A percentile compares a stretch with the other conserved stretches of the same genome.
phyloP scores from a whole-genome alignment of 73 alveolate species.

The Paramecium primaurelia region DNA sequence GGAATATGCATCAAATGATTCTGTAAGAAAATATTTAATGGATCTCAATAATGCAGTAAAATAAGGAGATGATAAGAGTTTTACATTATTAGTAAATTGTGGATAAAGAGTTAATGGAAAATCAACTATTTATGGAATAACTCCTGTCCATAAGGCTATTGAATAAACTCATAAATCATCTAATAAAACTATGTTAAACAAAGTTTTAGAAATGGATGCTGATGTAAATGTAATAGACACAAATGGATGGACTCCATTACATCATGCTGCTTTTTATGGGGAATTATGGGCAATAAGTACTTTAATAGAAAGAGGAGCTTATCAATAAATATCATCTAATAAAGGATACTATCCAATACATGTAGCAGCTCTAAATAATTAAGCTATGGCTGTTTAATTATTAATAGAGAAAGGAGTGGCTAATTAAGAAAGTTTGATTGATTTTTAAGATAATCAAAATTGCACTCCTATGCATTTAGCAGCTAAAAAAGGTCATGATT shows the following conservation, averaged over 20 bases:
- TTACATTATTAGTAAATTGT: conserved; percentile 71
- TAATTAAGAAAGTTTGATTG: background rate
- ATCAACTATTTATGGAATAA: conserved; percentile 73
- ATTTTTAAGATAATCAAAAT: background rate
- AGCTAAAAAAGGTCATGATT: conserved; percentile 50
- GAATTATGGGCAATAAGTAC: conserved; percentile 38
- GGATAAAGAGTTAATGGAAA: conserved; percentile 77
- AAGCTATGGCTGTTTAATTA: conserved; percentile 58
- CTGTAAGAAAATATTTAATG: conserved; percentile 73
- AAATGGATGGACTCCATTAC: conserved; percentile 76
- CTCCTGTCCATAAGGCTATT: conserved; percentile 84
- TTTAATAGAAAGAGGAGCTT: conserved; percentile 54
- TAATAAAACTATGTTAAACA: background rate
- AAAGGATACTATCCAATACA: conserved; percentile 66
- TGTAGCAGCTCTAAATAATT: conserved; percentile 79
- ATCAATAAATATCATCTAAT: conserved; percentile 30
- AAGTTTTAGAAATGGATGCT: conserved; percentile 40
- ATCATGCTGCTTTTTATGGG: conserved; percentile 70
- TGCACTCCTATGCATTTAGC: conserved; percentile 59
- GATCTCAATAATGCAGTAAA: conserved; percentile 77
- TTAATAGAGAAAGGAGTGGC: conserved; percentile 61
- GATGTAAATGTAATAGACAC: conserved; percentile 55
- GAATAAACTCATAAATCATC: background rate
- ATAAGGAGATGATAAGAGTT: conserved; percentile 70
- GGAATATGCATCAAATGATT: conserved; percentile 66